Percentiles rank a stretch among this genome's conserved stretches.
phyloP scores from a whole-genome alignment of 139 green algal genomes.

The Tetradesmus lagerheimii region DNA sequence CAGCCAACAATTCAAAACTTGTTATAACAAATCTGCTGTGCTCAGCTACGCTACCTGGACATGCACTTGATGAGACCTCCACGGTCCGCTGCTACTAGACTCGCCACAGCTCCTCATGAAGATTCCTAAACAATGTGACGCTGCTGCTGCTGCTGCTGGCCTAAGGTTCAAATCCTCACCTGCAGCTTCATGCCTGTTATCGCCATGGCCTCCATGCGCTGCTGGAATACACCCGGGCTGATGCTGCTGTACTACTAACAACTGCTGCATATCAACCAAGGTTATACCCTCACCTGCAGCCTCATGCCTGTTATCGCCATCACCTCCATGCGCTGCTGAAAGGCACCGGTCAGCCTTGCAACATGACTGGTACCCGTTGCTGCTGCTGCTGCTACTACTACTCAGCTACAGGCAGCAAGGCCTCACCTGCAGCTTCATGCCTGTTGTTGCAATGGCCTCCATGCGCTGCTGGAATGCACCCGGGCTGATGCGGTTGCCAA shows the following conservation, averaged over 20 bases:
- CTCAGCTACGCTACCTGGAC: neutral
- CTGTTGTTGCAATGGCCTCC: constrained; percentile 11
- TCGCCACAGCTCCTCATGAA: too few relatives aligned
- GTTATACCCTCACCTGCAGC: neutral
- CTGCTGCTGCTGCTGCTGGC: neutral
- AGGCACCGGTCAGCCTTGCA: too few relatives aligned
- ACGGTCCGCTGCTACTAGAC: too few relatives aligned
- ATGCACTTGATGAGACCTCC: too few relatives aligned
- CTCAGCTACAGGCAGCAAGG: too few relatives aligned
- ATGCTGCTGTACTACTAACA: neutral
- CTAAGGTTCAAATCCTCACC: neutral
- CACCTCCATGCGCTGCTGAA: too few relatives aligned
- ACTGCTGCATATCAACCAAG: too few relatives aligned
- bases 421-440: constrained; percentile 36
- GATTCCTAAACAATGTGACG: too few relatives aligned
- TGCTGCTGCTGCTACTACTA: too few relatives aligned
- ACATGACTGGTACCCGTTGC: too few relatives aligned
- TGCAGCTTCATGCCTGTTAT: neutral
- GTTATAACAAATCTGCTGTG: neutral
- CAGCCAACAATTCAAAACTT: neutral
- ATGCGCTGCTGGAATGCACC: neutral
- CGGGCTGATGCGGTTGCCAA: constrained; percentile 26
- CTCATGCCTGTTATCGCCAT: neutral
- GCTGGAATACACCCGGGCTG: too few relatives aligned
- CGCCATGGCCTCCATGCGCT: too few relatives aligned